Base-by-base conservation (phyloP, 371 early-diverging fungal genomes). In the Haplosporangium sp. region DNA sequence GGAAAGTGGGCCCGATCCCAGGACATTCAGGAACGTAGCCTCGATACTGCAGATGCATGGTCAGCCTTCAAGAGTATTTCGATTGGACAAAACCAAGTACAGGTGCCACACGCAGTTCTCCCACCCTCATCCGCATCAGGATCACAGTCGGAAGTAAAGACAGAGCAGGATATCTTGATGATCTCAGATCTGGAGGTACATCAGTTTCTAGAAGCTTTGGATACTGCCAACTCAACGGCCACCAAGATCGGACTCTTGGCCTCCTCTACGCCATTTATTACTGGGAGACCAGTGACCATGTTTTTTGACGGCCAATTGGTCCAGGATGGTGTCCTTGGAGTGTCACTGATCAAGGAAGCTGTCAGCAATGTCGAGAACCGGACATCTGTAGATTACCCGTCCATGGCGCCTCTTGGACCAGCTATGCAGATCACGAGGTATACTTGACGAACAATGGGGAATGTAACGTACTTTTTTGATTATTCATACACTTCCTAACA, bases 241-340 rank as follows among this genome's bases (percentile, higher is more conserved):
- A 50, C 76, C 16, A 92, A 90, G 67, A 70, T 86, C 9, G 92
- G 93, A 2, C 57, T 92, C 21, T 65, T 91, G 21, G 89, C 87
- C 4, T 76, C 91, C 1, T 89, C 89, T 40, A 93, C 93, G 0
- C 93, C 92, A 0, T 93, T 93, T 74, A 74, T 88, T n/a, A 93
- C 88, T 1, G 92, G 90, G 9, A 60, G 64, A 0, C 89, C 91
- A 0, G 86, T 89, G 56, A 88, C 90, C 0, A 73, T 92, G 55
- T 90, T 89, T 67, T 83, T 81, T 60, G 83, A 87, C 60, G 81
- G 82, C 1, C 52, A 77, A 10, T 61, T 87, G 2, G 61, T 88
- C n/a, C 83, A 84, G 6, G 88, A 86, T 12, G 93, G 93, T 6
- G 82, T 87, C 20, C 77, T 90, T 13, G 92, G 92, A 0, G 87